Percentiles rank a stretch among this genome's conserved stretches.
phyloP scores from a whole-genome alignment of 805 yeast genomes.

The Blastobotrys attinorum region DNA sequence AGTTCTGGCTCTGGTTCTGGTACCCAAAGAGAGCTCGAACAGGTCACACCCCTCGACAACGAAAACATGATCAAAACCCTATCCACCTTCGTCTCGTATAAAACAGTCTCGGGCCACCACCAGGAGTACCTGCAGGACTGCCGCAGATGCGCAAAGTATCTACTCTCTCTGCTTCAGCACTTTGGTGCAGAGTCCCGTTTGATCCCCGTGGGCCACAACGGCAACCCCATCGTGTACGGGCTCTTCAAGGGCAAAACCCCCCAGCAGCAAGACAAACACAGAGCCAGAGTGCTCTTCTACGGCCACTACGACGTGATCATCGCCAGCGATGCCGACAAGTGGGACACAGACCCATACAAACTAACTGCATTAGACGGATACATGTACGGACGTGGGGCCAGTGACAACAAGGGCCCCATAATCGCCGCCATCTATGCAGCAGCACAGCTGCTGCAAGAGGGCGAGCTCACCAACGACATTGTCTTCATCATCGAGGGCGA shows the following conservation, averaged over 20 bases:
- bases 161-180: conserved; percentile 51
- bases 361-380: conserved; percentile 77
- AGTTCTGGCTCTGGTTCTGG: not conserved
- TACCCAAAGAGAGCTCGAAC: not conserved
- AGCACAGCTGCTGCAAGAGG: conserved; percentile 52
- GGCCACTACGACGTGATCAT: conserved; percentile 96
- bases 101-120: conserved; percentile 71
- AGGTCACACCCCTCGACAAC: conserved; percentile 34
- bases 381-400: conserved; percentile 83
- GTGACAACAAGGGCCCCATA: conserved; percentile 92
- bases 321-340: conserved; percentile 47
- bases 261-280: not conserved
- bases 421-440: conserved; percentile 83
- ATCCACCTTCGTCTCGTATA: conserved; percentile 53
- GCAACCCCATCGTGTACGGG: conserved; percentile 79
- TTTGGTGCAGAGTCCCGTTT: conserved; percentile 61
- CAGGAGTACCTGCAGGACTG: conserved; percentile 67
- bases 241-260: conserved; percentile 36
- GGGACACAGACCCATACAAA: conserved; percentile 76
- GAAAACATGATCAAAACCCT: conserved; percentile 60
- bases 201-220: conserved; percentile 62
- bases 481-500: conserved; percentile 88
- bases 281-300: conserved; percentile 61
- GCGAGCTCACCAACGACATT: conserved; percentile 58
- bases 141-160: conserved; percentile 74